Conservation (phyloP, 495 filamentous ascomycete species). For the Chlorociboria aeruginascens region DNA sequence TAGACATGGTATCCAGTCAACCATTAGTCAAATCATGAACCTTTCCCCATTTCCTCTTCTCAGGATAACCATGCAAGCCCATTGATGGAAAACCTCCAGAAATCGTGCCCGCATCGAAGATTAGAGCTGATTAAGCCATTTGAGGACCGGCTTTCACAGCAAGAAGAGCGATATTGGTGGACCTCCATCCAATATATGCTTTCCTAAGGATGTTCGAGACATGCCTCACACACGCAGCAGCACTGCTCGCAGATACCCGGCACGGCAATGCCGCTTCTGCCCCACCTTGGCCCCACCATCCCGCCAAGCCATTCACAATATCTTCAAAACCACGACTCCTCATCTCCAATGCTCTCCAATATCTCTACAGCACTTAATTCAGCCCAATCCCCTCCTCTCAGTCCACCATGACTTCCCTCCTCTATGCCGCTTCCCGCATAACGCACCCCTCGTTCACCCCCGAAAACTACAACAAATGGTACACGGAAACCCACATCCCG, state of each 20-base stretch:
- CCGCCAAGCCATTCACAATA: no score
- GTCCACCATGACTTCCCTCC: conserved; percentile 1
- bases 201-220: no score
- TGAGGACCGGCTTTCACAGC: neutral
- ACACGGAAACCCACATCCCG: conserved; percentile 1
- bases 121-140: neutral
- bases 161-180: neutral
- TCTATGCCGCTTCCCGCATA: conserved; percentile 10
- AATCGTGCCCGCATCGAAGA: neutral
- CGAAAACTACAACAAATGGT: conserved; percentile 2
- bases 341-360: no score
- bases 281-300: no score
- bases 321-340: no score
- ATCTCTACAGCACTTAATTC: neutral
- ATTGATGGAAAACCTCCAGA: conserved; percentile 3
- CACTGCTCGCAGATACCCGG: no score
- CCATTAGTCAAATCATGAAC: conserved; percentile 26
- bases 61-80: conserved; percentile 24
- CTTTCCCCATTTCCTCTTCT: conserved; percentile 18
- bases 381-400: neutral
- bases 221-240: no score
- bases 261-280: no score
- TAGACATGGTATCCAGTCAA: conserved; percentile 24
- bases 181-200: neutral
- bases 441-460: conserved; percentile 1